phyloP scores from a whole-genome alignment of 208 protist species.

The Trichomonas vaginalis region DNA sequence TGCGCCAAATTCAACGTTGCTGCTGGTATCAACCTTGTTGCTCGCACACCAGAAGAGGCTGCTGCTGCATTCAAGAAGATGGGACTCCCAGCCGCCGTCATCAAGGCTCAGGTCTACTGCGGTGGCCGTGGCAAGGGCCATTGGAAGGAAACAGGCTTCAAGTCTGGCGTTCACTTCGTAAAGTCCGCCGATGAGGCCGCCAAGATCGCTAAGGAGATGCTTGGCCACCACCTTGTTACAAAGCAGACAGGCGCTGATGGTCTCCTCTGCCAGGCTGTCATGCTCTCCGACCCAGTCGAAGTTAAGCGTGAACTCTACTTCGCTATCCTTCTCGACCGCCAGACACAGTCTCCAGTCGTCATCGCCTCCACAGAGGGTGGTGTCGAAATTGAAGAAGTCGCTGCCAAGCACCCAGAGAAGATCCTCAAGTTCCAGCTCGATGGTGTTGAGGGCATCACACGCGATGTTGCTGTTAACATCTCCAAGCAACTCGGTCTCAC shows the following conservation, averaged over 20 bases:
- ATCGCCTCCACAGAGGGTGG: slow-evolving; percentile 73
- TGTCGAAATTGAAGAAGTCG: slow-evolving; percentile 92
- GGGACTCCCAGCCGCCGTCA: slow-evolving; percentile 24
- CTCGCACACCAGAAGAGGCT: not conserved
- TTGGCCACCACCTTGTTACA: slow-evolving; percentile 86
- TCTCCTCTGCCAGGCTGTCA: slow-evolving; percentile 38
- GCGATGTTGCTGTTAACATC: not conserved
- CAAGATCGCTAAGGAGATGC: slow-evolving; percentile 71
- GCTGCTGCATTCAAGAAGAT: slow-evolving; percentile 4
- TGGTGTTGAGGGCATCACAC: slow-evolving; percentile 7
- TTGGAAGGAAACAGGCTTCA: slow-evolving; percentile 78
- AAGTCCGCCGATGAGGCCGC: slow-evolving; percentile 53
- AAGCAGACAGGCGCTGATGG: slow-evolving; percentile 91
- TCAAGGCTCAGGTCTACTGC: slow-evolving; percentile 64
- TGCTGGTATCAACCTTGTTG: not conserved
- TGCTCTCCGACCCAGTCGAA: slow-evolving; percentile 48
- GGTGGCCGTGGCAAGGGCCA: slow-evolving; percentile 90
- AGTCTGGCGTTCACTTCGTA: slow-evolving; percentile 57
- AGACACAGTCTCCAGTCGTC: slow-evolving; percentile 42
- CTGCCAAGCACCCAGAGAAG: slow-evolving; percentile 64
- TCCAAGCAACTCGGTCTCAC: not conserved
- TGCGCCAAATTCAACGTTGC: slow-evolving; percentile 5
- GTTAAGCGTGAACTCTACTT: slow-evolving; percentile 80
- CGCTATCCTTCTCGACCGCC: slow-evolving; percentile 70
- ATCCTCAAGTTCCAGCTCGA: slow-evolving; percentile 18